These are phyloP conservation scores for Sambucus nigra DNA, from an alignment of 129 eudicot species.

Conservation along the genomic window DNA sequence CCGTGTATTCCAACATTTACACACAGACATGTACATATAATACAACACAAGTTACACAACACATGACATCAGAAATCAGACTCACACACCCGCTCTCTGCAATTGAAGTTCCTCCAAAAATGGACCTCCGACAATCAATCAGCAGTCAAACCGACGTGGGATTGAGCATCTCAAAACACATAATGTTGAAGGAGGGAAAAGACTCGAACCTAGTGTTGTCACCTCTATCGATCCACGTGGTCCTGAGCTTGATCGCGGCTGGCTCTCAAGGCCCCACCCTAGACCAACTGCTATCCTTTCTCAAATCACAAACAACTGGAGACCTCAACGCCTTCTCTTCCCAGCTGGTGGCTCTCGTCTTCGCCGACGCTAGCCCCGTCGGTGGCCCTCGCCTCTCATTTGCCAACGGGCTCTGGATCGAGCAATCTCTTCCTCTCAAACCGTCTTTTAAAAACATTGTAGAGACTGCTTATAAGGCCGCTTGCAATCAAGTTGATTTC, in stretches of 20 bases:
- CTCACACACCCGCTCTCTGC: too few species aligned
- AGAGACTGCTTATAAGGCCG: constrained; percentile 47
- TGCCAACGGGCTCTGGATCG: constrained; percentile 72
- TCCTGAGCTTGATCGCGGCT: constrained; percentile 43
- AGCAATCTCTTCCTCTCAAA: constrained; percentile 40
- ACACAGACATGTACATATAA: too few species aligned
- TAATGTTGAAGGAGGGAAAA: constrained; percentile 27
- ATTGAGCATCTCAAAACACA: constrained; percentile 30
- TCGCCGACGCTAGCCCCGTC: constrained; percentile 46
- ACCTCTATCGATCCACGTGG: constrained; percentile 62
- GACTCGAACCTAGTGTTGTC: constrained; percentile 55
- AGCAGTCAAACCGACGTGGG: constrained; percentile 56
- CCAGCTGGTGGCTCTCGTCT: constrained; percentile 37
- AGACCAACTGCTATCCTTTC: constrained; percentile 45
- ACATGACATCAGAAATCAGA: too few species aligned
- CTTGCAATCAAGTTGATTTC: constrained; percentile 52
- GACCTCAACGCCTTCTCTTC: constrained; percentile 45
- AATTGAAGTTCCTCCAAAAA: constrained; percentile 4
- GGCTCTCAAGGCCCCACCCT: constrained; percentile 57
- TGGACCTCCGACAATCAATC: constrained; percentile 46
- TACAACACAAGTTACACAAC: too few species aligned
- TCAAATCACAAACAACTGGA: constrained; percentile 33
- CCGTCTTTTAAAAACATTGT: constrained; percentile 41
- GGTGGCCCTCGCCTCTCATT: constrained; percentile 63
- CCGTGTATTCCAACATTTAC: too few species aligned